Evolutionary conservation across 2,329 filamentous ascomycete species (phyloP), one percentile per base, ranked within the genome.

Genomic region (Lojkania enalia): DNA sequence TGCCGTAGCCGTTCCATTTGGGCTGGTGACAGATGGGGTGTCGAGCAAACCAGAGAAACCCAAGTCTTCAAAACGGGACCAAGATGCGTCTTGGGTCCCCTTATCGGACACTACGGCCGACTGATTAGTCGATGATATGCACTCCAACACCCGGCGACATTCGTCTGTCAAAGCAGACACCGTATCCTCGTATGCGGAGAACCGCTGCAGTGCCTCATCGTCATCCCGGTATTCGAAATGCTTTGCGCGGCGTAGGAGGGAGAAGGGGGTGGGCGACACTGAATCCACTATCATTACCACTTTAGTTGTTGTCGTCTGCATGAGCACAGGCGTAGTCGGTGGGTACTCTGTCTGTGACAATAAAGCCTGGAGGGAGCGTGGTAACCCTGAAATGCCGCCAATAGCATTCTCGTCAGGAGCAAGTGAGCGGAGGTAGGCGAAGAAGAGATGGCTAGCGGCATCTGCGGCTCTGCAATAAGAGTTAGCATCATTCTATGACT

Each of bases 241-340:
- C 66, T 89, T 96, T 35, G 91, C 90, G 57, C 94, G 84, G 49
- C 94, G 87, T 32, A 99, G 76, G 11, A 99, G 79, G 2, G 94
- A 81, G 70, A 97, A 97, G 0, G 94, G 94, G 0, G 91, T 96
- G 0, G 94, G 90, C 0, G 94, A 99, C 25, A 99, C 92, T 0
- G 85, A 84, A 57, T 97, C 89, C 15, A 99, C 94, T 53, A 96
- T 91, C 91, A 99, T 96, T 48, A 95, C 85, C 3, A 99, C 90
- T 64, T 89, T 91, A 49, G 90, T 87, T 2, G 91, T 96, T 1
- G 82, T 80, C 3, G 87, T 83, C 64, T 91, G 87, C 67, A 96
- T 79, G 25, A 96, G 76, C 0, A 80, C 77, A 7, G 90, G 88
- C 23, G 82, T 78, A 57, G 89, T 83, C 1, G 94, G 94, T 1